Conservation (phyloP, 768 basidiomycete species). For the Termitomyces sp. region DNA sequence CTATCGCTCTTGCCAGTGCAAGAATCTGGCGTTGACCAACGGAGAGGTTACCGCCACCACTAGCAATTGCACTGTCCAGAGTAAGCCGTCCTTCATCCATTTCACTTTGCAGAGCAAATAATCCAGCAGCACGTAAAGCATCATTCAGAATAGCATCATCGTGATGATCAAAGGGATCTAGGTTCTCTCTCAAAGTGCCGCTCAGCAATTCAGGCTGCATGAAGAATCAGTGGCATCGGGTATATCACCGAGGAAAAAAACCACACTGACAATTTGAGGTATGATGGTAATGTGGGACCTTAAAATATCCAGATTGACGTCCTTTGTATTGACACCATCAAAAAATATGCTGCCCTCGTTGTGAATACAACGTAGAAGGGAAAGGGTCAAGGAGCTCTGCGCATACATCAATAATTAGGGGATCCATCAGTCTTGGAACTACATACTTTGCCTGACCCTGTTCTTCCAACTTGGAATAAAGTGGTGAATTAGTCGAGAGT, state of each 20-base stretch:
- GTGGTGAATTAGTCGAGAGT: neutral
- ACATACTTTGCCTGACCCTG: conserved; percentile 40
- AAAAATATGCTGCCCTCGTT: conserved; percentile 53
- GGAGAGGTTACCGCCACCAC: conserved; percentile 67
- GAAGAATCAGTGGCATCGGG: neutral
- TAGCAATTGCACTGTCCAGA: conserved; percentile 39
- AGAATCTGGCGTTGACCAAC: conserved; percentile 74
- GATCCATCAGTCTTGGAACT: neutral
- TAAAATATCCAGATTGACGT: conserved; percentile 51
- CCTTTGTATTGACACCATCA: conserved; percentile 44
- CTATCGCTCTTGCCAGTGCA: conserved; percentile 58
- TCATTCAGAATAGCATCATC: conserved; percentile 42
- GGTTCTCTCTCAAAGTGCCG: conserved; percentile 58
- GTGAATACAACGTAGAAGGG: conserved; percentile 52
- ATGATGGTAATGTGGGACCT: conserved; percentile 59
- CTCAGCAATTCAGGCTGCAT: conserved; percentile 46
- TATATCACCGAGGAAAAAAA: neutral
- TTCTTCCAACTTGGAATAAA: conserved; percentile 31
- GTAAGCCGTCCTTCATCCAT: conserved; percentile 45
- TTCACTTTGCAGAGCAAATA: conserved; percentile 34
- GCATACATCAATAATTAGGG: neutral
- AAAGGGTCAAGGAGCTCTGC: conserved; percentile 53
- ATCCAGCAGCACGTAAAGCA: conserved; percentile 34
- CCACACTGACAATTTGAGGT: conserved; percentile 35
- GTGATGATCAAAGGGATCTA: conserved; percentile 62